Conservation (phyloP, 148 eudicot genomes). For the Fagopyrum homotropicum region DNA sequence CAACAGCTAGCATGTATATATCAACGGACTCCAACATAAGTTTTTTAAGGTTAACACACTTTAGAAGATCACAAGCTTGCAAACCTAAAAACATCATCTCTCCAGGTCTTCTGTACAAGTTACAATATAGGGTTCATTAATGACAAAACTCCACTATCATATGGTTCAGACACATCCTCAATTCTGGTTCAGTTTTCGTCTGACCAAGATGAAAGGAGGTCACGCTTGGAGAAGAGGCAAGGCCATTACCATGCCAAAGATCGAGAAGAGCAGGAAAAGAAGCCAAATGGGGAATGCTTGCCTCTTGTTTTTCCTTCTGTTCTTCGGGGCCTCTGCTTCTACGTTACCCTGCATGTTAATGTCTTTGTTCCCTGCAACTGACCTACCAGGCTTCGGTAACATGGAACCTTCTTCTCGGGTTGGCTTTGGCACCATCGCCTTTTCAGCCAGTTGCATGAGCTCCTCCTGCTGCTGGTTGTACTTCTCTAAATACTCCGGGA, state of each 20-base stretch:
- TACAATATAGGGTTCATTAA: background rate
- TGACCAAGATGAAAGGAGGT: constrained; percentile 2
- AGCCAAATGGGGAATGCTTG: constrained; percentile 68
- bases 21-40: background rate
- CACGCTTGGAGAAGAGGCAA: constrained; percentile 85
- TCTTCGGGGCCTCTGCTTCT: constrained; percentile 31
- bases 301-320: constrained; percentile 33
- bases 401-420: constrained; percentile 24
- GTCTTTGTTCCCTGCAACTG: constrained; percentile 16
- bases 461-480: constrained; percentile 47
- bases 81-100: background rate
- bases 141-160: background rate
- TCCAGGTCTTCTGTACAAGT: constrained; percentile 1
- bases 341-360: constrained; percentile 18
- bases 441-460: constrained; percentile 37
- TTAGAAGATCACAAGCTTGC: background rate
- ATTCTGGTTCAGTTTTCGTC: background rate
- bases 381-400: constrained; percentile 22
- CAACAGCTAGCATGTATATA: background rate
- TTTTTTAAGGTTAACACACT: background rate
- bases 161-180: background rate
- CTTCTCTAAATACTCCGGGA: constrained; percentile 89
- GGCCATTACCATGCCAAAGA: constrained; percentile 79
- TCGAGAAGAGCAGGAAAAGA: constrained; percentile 51
- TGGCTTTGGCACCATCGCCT: constrained; percentile 23